Base-by-base conservation (phyloP, 768 basidiomycete species). In the Rhodotorula diobovata region DNA sequence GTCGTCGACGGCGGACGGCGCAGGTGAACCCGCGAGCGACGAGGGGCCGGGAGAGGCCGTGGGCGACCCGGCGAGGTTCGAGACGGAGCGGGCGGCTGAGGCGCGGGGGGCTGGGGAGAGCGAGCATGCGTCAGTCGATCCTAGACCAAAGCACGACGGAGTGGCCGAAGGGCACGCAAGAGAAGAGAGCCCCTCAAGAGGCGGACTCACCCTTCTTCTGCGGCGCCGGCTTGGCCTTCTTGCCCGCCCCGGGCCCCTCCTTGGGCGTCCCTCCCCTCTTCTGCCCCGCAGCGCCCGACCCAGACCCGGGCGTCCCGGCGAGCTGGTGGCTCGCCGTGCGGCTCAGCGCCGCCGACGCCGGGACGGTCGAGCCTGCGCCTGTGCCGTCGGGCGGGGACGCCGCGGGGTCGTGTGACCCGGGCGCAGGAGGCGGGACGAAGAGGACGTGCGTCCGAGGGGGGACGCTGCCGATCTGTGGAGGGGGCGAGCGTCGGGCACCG, bases 401-500 rank as follows among this genome's bases (percentile, higher is more conserved):
- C n/a, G n/a, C n/a, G n/a, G n/a, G n/a, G 25, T 32, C 55, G n/a
- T 46, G 28, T 2, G 34, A 32, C 1, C n/a, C 12, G 4, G 30
- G 5, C 20, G 14, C 10, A 1, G 39, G 2, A 14, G 66, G 57
- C 32, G 70, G 51, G 53, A 63, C n/a, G n/a, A 68, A 55, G 41
- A 71, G 37, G 46, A 71, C 50, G 60, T 63, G 66, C 1, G 57
- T 28, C 35, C 73, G 61, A 1, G 61, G 50, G 0, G 69, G 66
- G 32, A 71, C 69, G 16, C 69, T 7, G n/a, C 28, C 34, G 63
- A 74, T 68, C 73, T 74, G 53, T 0, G 41, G 39, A 43, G 41
- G 41, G 41, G 6, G 41, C 6, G 41, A 15, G 14, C 12, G 41
- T 3, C 14, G 15, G 4, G 15, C 2, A 4, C 8, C 2, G 20